Conservation (phyloP, 1,139 yeast species). For the Taphrina communis region DNA sequence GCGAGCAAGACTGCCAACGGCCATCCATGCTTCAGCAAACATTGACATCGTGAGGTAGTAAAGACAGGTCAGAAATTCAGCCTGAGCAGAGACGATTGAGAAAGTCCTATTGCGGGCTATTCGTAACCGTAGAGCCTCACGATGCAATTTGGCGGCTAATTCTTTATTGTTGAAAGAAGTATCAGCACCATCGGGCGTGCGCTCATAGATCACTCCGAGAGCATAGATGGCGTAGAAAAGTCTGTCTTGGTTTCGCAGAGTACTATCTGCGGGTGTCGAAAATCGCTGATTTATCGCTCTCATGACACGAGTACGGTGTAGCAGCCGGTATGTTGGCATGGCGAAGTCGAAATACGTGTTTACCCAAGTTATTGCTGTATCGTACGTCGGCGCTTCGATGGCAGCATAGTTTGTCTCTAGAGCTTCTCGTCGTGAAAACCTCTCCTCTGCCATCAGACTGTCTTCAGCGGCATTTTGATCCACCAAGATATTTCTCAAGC, state of each 20-base stretch:
- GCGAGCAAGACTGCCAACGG: constrained; percentile 15
- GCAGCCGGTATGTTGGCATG: constrained; percentile 10
- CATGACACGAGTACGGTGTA: constrained; percentile 1
- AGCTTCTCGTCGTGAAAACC: constrained; percentile 1
- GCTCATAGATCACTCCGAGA: constrained; percentile 15
- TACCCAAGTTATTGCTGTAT: constrained; percentile 5
- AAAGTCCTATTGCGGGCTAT: constrained; percentile 4
- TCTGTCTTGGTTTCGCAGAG: constrained; percentile 1
- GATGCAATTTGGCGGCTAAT: background rate
- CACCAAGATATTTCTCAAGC: constrained; percentile 3
- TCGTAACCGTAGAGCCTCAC: background rate
- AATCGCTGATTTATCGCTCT: background rate
- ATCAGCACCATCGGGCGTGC: background rate
- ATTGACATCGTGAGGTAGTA: constrained; percentile 4
- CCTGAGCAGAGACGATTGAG: constrained; percentile 12
- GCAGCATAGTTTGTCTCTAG: background rate
- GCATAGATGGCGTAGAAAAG: constrained; percentile 12
- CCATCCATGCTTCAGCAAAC: constrained; percentile 16
- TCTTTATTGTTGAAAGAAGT: background rate
- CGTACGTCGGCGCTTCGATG: background rate
- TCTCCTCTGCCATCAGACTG: constrained; percentile 8
- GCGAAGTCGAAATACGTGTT: constrained; percentile 15
- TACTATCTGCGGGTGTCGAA: background rate
- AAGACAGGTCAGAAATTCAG: constrained; percentile 3
- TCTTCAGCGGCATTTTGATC: constrained; percentile 13